Percentiles rank a stretch among this genome's conserved stretches.
These are phyloP conservation scores for Phoenix roebelenii DNA, from an alignment of 176 grass and related monocot species.

Conservation along the genomic window DNA sequence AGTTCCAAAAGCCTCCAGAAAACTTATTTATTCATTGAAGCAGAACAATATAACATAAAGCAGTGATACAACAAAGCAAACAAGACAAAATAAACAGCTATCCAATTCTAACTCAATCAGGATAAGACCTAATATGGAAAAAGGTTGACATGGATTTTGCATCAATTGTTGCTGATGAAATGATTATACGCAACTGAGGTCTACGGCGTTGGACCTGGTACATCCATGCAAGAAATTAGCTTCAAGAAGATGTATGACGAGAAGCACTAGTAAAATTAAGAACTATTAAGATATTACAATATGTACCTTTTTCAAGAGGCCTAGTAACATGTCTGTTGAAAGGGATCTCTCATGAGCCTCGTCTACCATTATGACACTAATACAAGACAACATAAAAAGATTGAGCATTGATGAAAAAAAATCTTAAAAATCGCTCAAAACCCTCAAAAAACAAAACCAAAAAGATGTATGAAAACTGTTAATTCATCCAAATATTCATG, in stretches of 20 bases:
- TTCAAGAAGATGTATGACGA: background rate
- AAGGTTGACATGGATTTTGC: conserved; percentile 93
- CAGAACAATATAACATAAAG: too few species aligned
- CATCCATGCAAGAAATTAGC: conserved; percentile 13
- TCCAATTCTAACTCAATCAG: conserved; percentile 27
- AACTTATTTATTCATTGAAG: too few species aligned
- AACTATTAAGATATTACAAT: too few species aligned
- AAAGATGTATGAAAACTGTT: background rate
- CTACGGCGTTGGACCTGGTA: conserved; percentile 75
- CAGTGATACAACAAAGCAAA: too few species aligned
- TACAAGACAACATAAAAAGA: conserved; percentile 14
- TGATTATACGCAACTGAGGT: conserved; percentile 65
- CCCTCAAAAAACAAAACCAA: background rate
- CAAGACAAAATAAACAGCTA: conserved; percentile 10
- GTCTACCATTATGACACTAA: conserved; percentile 95
- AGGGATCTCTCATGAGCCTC: conserved; percentile 99
- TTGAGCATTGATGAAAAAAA: background rate
- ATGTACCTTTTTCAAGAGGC: conserved; percentile 87
- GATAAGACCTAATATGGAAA: conserved; percentile 67
- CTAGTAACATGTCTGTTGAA: conserved; percentile 94
- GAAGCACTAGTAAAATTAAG: too few species aligned
- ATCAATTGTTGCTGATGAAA: conserved; percentile 99
- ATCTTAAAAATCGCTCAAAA: background rate
- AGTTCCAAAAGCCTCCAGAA: too few species aligned
- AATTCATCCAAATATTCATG: background rate